Evolutionary conservation across 129 eudicot species (phyloP), one percentile per base, ranked within the genome.

Genomic region (Heracleum sosnowskyi): DNA sequence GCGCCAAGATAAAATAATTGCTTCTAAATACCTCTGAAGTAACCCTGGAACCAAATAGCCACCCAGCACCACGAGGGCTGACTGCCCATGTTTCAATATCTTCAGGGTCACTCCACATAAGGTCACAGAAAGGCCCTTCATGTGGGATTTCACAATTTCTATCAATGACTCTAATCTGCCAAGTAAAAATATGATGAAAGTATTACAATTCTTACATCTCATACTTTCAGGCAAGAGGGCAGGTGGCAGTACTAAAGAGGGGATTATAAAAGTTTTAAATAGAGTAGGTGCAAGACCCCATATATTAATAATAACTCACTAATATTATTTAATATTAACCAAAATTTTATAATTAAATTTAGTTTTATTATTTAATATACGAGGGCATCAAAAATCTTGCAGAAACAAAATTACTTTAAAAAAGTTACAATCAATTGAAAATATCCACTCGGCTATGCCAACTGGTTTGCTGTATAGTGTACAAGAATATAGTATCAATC

Each of bases 81-180:
- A 95, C 98, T 11, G 98, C 97, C 98, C 99, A 95, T 29, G 99
- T 95, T 82, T 95, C 99, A 73, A 95, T 95, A 79, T 95, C 99
- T 92, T 95, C 99, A 81, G 99, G 99, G 75, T 95, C 99, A 85
- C 99, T 95, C 99, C 99, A 95, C 99, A 95, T 95, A 41, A 95
- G 88, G 79, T 95, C 99, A 86, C 99, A 95, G 80, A 95, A 95
- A 0, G 99, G 97, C 29, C 99, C 99, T 85, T 95, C 99, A 78
- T 95, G 99, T 28, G 99, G 97, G 69, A 95, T 95, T 87, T 95
- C 99, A 90, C 97, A 95, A 79, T 95, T 95, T 69, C 99, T 86
- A 40, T 95, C 99, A 78, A 95, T 86, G 28, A 95, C 92, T 81
- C 99, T 87, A 76, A 95, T 95, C 99, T 95, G 90, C 74, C 79